Evolutionary conservation across 129 eudicot species (phyloP).

Genomic region (Centaurea solstitialis): DNA sequence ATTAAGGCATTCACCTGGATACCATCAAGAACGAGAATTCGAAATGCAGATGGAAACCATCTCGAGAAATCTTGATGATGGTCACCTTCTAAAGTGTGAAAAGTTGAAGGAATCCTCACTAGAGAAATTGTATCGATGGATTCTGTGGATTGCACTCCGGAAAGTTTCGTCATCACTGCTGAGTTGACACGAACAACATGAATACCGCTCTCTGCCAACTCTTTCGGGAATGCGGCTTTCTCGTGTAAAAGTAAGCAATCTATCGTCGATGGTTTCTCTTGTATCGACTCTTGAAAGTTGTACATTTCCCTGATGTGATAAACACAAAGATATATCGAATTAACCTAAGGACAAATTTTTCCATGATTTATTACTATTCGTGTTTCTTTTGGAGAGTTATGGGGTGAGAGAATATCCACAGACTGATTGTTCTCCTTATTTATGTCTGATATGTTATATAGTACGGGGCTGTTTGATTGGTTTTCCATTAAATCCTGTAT

Average conservation of each 20-base stretch:
- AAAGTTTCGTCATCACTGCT: conserved; percentile 70
- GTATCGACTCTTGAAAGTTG: conserved; percentile 43
- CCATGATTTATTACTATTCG: no score
- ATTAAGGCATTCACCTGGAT: conserved; percentile 57
- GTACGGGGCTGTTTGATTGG: no score
- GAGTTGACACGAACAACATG: conserved; percentile 59
- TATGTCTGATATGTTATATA: no score
- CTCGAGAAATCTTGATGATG: conserved; percentile 27
- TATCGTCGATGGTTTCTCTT: conserved; percentile 35
- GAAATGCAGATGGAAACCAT: conserved; percentile 60
- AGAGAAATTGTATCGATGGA: conserved; percentile 70
- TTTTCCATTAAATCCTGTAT: no score
- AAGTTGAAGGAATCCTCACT: conserved; percentile 70
- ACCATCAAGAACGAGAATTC: conserved; percentile 89
- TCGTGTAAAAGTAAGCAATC: conserved; percentile 84
- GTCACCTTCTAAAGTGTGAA: conserved; percentile 38
- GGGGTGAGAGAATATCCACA: no score
- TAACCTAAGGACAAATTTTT: no score
- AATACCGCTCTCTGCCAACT: conserved; percentile 35
- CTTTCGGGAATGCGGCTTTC: conserved; percentile 53
- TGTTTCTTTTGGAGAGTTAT: no score
- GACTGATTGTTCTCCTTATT: no score
- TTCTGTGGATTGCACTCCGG: conserved; percentile 84
- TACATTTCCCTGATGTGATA: conserved; percentile 61
- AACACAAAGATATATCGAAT: neutral